Evolutionary conservation across 1,284 basidiomycete genomes (phyloP).

Genomic region (Entoloma clypeatum): DNA sequence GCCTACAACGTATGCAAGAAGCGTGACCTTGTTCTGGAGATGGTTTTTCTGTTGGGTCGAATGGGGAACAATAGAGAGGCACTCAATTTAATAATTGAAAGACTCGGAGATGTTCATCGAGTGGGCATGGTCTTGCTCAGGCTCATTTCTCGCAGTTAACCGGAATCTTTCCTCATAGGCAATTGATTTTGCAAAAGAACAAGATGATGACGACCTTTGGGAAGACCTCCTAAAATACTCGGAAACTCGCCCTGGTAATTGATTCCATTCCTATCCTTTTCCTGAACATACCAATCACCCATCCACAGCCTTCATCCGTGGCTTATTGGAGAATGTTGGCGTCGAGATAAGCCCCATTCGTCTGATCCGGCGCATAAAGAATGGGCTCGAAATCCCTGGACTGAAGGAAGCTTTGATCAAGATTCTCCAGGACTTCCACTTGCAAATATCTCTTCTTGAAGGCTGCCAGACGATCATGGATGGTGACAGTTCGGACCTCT

Average conservation of each 20-base stretch:
- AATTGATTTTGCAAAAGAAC: constrained; percentile 98
- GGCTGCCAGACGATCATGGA: constrained; percentile 86
- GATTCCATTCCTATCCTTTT: not conserved
- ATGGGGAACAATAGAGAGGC: constrained; percentile 98
- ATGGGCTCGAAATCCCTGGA: constrained; percentile 94
- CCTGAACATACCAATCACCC: not conserved
- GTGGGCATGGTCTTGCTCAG: constrained; percentile 39
- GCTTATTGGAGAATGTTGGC: constrained; percentile 92
- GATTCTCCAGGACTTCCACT: constrained; percentile 93
- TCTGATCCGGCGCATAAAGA: constrained; percentile 90
- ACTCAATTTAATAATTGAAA: constrained; percentile 91
- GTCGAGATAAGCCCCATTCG: constrained; percentile 95
- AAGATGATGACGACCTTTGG: constrained; percentile 97
- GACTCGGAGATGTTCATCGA: constrained; percentile 88
- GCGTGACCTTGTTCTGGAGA: constrained; percentile 88
- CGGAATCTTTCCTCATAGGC: constrained; percentile 47
- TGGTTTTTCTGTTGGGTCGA: constrained; percentile 95
- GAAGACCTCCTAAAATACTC: constrained; percentile 94
- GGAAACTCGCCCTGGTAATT: constrained; percentile 82
- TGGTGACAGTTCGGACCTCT: constrained; percentile 77
- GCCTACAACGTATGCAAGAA: constrained; percentile 87
- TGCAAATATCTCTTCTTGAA: constrained; percentile 86
- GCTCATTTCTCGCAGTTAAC: not conserved
- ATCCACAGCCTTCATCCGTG: constrained; percentile 83
- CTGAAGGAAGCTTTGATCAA: constrained; percentile 94